Conservation (phyloP, 2,329 filamentous ascomycete species). For the Aureobasidium vineae region DNA sequence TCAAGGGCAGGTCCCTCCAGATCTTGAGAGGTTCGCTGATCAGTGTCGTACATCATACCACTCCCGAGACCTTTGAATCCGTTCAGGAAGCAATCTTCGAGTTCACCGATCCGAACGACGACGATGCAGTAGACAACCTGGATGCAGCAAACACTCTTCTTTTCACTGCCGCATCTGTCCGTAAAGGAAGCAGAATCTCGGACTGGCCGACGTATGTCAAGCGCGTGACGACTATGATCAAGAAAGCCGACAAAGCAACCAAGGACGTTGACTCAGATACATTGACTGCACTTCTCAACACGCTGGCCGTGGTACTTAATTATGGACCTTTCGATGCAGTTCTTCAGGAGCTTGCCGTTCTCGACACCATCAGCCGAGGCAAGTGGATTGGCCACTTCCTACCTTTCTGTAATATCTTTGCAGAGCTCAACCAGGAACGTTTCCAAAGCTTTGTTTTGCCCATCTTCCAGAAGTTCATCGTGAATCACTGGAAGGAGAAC, state of each 20-base stretch:
- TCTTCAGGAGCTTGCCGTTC: slow-evolving; percentile 64
- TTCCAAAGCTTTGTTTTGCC: slow-evolving; percentile 78
- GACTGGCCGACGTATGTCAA: slow-evolving; percentile 68
- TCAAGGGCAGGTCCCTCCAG: slow-evolving; percentile 39
- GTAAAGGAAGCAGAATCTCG: slow-evolving; percentile 71
- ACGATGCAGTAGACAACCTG: slow-evolving; percentile 43
- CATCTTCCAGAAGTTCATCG: slow-evolving; percentile 81
- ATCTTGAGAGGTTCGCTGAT: slow-evolving; percentile 74
- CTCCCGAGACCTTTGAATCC: slow-evolving; percentile 67
- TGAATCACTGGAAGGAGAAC: slow-evolving; percentile 66
- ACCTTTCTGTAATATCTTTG: slow-evolving; percentile 78
- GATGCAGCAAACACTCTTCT: slow-evolving; percentile 54
- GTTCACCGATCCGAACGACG: slow-evolving; percentile 41
- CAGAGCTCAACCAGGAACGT: slow-evolving; percentile 67
- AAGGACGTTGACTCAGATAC: neutral
- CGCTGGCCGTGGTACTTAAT: slow-evolving; percentile 66
- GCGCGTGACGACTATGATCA: slow-evolving; percentile 37
- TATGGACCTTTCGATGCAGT: slow-evolving; percentile 75
- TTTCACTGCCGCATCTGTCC: slow-evolving; percentile 70
- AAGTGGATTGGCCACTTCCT: slow-evolving; percentile 72
- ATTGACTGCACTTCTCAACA: slow-evolving; percentile 44
- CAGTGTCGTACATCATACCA: slow-evolving; percentile 79
- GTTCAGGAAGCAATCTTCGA: slow-evolving; percentile 63
- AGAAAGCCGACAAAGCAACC: slow-evolving; percentile 28
- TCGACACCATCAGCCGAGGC: slow-evolving; percentile 65